Evolutionary conservation across 441 rosid genomes (phyloP), one percentile per base, ranked within the genome.

Genomic region (Pelargonium citronellum): DNA sequence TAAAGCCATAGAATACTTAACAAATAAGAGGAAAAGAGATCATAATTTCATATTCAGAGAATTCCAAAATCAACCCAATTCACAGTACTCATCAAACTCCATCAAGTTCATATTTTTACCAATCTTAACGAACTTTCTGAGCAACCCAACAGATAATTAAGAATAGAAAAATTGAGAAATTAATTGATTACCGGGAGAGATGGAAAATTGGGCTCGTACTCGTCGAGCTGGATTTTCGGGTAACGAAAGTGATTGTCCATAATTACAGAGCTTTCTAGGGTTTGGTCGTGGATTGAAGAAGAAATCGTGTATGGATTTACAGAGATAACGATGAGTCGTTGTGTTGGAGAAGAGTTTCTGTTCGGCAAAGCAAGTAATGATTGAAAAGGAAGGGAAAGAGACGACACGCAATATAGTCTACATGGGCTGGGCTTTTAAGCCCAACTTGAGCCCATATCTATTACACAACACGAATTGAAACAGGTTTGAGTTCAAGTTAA

Each of bases 181-280:
- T 20, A 6, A 8, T 19, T 2, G 27, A 55, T 19, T 68, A 78
- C 78, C 78, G 57, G 73, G 1, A 43, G 47, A 46, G 70, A 34
- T 16, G 39, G 64, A 63, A 64, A 43, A 11, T 66, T 65, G 4
- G 41, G 76, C 37, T 67, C 46, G 67, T 49, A 74, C 20, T 71
- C 78, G 19, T 68, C 70, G 11, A 68, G 70, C 57, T 64, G 46
- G 66, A 78, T 71, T 47, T 69, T 69, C 60, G 81, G 81, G 57
- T 78, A 74, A 4, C 44, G 57, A 16, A 65, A 13, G 58, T 27
- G 47, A 10, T 51, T 67, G 47, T 74, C 78, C 81, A 74, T 78
- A 30, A 34, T 19, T 24, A 58, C 5, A 3, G 62, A 57, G 62
- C 62, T 57, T 19, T 1, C 58, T 4, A n/a, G 7, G 58, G 17